Evolutionary conservation across 179 eudicot species (phyloP).

Genomic region (Beta macrorhiza): DNA sequence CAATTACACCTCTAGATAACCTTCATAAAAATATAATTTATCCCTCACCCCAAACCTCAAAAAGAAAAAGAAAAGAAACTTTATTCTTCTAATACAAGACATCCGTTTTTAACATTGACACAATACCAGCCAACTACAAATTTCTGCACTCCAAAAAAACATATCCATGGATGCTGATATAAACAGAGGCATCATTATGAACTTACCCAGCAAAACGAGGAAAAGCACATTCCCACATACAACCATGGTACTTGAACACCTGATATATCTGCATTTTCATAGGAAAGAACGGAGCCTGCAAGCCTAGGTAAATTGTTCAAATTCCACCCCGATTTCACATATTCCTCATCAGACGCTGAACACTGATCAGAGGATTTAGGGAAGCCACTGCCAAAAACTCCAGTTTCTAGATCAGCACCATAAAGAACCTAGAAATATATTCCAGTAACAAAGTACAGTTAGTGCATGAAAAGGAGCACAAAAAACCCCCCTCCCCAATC

Average conservation of each 20-base stretch:
- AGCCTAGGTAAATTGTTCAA: slow-evolving; percentile 95
- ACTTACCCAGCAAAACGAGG: slow-evolving; percentile 99
- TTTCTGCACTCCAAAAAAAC: neutral
- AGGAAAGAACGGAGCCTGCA: slow-evolving; percentile 89
- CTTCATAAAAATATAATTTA: neutral
- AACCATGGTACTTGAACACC: slow-evolving; percentile 99
- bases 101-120: neutral
- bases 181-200: neutral
- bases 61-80: neutral
- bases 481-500: neutral
- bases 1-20: neutral
- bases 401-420: slow-evolving; percentile 98
- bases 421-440: slow-evolving; percentile 71
- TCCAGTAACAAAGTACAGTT: slow-evolving; percentile 13
- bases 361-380: slow-evolving; percentile 53
- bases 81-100: neutral
- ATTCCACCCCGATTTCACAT: slow-evolving; percentile 88
- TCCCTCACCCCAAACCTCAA: neutral
- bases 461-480: neutral
- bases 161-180: neutral
- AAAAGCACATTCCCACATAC: slow-evolving; percentile 98
- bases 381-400: slow-evolving; percentile 91
- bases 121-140: neutral
- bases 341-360: slow-evolving; percentile 52
- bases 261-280: slow-evolving; percentile 88